Base-by-base conservation (phyloP, 805 yeast species). In the Cyberlindnera lachancei region DNA sequence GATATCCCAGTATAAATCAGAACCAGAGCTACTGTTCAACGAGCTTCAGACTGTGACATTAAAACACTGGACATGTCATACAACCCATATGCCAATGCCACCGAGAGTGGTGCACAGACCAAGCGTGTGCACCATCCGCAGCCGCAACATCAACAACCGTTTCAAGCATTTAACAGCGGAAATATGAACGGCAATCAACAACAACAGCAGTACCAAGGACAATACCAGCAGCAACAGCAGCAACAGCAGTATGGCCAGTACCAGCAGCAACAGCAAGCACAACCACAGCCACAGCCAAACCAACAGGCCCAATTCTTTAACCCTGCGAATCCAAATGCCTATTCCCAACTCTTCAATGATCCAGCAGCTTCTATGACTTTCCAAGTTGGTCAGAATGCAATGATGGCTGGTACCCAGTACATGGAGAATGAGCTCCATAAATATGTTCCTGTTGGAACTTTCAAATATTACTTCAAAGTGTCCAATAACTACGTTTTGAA, bases 401-500 rank as follows among this genome's bases (percentile, higher is more conserved):
- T 92, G 37, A 73, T 74, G 42, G 82, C 85, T 19, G 85, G 92
- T 16, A 84, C 83, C 45, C 79, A 79, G 40, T 83, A 82, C 57
- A 57, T 86, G 54, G 83, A 83, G 44, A 79, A 78, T 39, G 63
- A 66, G 40, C 52, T 75, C 34, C 68, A 70, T 35, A 64, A 63
- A 41, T 68, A 66, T 40, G 65, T 71, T 18, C 57, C 66, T 13
- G 58, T 68, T 17, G 56, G 68, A 13, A 78, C 82, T 34, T 59
- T 92, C 45, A 79, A 86, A 43, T 83, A 79, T 60, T 88, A 88
- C 58, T 94, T 92, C 66, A 85, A 84, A 58, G 96, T 92, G 14
- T 80, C 94, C 29, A 94, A 90, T 55, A 64, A 76, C 5, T 94
- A 90, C 50, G 98, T 92, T 11, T 52, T 81, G 39, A 66, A 66